phyloP scores from a whole-genome alignment of 768 basidiomycete species.

The Hypholoma sublateritium region DNA sequence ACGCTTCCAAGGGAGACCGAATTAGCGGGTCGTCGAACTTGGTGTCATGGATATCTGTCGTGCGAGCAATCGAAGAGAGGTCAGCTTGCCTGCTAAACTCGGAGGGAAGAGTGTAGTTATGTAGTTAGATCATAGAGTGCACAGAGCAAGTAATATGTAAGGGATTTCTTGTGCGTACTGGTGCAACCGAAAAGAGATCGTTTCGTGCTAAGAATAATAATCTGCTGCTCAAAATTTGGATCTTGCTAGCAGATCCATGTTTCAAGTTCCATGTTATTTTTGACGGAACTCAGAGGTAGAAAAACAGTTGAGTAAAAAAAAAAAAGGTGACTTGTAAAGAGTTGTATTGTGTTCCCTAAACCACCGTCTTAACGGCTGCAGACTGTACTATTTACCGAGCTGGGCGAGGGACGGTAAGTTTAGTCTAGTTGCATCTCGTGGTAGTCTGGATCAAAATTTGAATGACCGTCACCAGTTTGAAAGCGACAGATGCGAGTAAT shows the following conservation, averaged over 20 bases:
- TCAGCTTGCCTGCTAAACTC: constrained; percentile 49
- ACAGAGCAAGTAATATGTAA: constrained; percentile 29
- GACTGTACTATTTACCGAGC: too few species aligned
- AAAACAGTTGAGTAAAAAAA: constrained; percentile 66
- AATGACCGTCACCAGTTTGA: too few species aligned
- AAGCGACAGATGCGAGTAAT: too few species aligned
- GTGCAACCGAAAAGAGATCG: too few species aligned
- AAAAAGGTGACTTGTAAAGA: too few species aligned
- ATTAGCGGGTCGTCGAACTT: constrained; percentile 52
- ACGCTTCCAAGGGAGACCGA: constrained; percentile 51
- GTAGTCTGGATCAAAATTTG: too few species aligned
- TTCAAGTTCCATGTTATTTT: constrained; percentile 49
- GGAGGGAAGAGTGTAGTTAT: neutral
- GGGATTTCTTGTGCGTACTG: too few species aligned
- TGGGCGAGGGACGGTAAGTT: too few species aligned
- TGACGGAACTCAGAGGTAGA: constrained; percentile 49
- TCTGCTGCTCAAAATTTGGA: constrained; percentile 52
- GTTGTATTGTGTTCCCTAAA: too few species aligned
- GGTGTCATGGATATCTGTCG: constrained; percentile 63
- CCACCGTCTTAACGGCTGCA: too few species aligned
- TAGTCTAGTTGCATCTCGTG: too few species aligned
- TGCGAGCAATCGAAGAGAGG: constrained; percentile 53
- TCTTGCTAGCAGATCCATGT: constrained; percentile 58
- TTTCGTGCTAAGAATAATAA: constrained; percentile 59
- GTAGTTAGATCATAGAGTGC: neutral